Percentiles rank a stretch among this genome's conserved stretches.
phyloP scores from a whole-genome alignment of 306 rosid genomes.

The Cucurbita ficifolia region DNA sequence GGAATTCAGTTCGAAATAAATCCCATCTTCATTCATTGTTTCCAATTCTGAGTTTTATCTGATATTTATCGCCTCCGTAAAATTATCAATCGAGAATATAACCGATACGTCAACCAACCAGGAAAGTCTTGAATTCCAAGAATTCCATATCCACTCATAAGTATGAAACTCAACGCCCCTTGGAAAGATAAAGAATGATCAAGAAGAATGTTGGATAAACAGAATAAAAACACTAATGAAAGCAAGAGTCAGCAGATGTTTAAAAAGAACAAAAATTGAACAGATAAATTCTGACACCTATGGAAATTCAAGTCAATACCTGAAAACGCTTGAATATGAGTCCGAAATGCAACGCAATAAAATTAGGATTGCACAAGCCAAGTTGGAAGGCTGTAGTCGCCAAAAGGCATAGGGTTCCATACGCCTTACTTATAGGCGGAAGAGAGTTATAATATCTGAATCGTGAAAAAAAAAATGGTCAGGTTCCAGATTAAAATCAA shows the following conservation, averaged over 20 bases:
- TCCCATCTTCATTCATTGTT: not conserved
- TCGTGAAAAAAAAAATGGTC: not conserved
- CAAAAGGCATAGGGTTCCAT: conserved; percentile 64
- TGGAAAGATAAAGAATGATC: not conserved
- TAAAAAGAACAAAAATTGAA: not conserved
- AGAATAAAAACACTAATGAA: not conserved
- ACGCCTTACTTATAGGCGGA: conserved; percentile 86
- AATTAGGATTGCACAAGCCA: conserved; percentile 13
- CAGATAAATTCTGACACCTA: not conserved
- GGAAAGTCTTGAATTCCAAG: not conserved
- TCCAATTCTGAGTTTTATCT: not conserved
- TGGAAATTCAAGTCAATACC: conserved; percentile 28
- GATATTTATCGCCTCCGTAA: not conserved
- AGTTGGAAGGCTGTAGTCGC: conserved; percentile 44
- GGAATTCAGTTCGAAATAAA: not conserved
- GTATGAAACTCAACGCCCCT: not conserved
- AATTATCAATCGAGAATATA: not conserved
- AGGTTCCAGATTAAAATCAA: not conserved
- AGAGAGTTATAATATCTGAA: conserved; percentile 70
- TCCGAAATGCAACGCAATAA: conserved; percentile 31
- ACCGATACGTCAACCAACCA: not conserved
- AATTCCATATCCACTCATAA: not conserved
- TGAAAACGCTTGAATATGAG: conserved; percentile 40
- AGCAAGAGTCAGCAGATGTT: not conserved
- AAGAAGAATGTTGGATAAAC: not conserved